phyloP scores from a whole-genome alignment of 148 eudicot genomes.

The Polygonum aviculare region DNA sequence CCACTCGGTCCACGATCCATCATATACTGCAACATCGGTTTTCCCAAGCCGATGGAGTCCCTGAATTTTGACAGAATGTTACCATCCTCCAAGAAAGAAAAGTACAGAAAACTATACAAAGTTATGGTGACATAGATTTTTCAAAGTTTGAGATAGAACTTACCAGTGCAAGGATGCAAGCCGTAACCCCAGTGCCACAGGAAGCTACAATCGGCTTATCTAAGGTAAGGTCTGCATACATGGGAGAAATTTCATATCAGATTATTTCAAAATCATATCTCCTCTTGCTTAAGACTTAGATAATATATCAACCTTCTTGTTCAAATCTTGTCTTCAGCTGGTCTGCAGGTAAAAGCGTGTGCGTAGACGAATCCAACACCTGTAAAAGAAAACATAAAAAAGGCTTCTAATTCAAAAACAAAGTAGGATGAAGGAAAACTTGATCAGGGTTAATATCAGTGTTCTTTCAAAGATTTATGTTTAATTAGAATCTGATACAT shows the following conservation, averaged over 20 bases:
- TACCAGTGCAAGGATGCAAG: conserved; percentile 85
- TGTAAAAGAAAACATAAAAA: conserved; percentile 21
- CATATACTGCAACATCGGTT: conserved; percentile 76
- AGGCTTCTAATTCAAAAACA: neutral
- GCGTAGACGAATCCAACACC: conserved; percentile 75
- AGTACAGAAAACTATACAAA: too few species aligned
- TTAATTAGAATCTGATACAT: neutral
- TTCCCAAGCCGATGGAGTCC: conserved; percentile 92
- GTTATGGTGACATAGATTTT: neutral
- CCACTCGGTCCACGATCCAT: conserved; percentile 99
- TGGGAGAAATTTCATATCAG: neutral
- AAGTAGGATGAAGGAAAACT: neutral
- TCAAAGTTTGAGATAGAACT: conserved; percentile 8
- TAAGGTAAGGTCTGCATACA: conserved; percentile 55
- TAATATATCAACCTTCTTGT: conserved; percentile 42
- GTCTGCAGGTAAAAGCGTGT: conserved; percentile 55
- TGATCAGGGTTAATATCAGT: neutral
- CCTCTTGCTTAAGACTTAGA: neutral
- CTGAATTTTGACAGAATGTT: conserved; percentile 22
- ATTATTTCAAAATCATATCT: neutral
- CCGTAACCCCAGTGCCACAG: conserved; percentile 96
- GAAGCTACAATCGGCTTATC: conserved; percentile 64
- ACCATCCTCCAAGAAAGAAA: neutral
- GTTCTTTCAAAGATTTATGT: neutral
- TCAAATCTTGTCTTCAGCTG: conserved; percentile 75